phyloP scores from a whole-genome alignment of 768 basidiomycete genomes.

The Boletus insuetus region DNA sequence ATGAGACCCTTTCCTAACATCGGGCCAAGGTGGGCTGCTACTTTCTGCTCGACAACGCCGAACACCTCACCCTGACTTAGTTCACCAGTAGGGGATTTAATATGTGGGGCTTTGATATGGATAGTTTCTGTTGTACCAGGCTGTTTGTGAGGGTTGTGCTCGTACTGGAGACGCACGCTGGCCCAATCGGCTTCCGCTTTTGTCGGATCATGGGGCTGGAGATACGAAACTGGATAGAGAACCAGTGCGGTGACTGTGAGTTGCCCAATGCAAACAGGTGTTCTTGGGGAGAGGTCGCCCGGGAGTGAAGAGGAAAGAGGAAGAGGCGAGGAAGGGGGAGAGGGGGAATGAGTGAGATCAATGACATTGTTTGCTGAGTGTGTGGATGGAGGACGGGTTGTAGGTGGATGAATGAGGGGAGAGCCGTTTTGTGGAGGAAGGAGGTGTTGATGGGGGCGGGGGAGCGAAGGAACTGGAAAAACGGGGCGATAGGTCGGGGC shows the following conservation, averaged over 20 bases:
- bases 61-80: slow-evolving; percentile 62
- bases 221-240: slow-evolving; percentile 75
- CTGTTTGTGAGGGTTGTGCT: slow-evolving; percentile 55
- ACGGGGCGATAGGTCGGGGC: slow-evolving; percentile 44
- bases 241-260: slow-evolving; percentile 80
- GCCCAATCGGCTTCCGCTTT: slow-evolving; percentile 59
- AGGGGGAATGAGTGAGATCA: slow-evolving; percentile 71
- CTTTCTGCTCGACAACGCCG: slow-evolving; percentile 83
- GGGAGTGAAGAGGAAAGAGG: slow-evolving; percentile 38
- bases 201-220: slow-evolving; percentile 44
- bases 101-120: slow-evolving; percentile 67
- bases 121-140: slow-evolving; percentile 64
- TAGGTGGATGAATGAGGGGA: slow-evolving; percentile 21
- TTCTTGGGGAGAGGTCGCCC: slow-evolving; percentile 68
- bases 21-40: slow-evolving; percentile 73
- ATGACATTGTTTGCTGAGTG: slow-evolving; percentile 54
- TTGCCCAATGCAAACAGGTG: slow-evolving; percentile 86
- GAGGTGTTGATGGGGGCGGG: slow-evolving; percentile 22
- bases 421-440: slow-evolving; percentile 23
- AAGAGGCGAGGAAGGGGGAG: slow-evolving; percentile 41
- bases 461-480: slow-evolving; percentile 45
- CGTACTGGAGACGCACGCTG: slow-evolving; percentile 67
- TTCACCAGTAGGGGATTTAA: slow-evolving; percentile 52
- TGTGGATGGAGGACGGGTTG: slow-evolving; percentile 20
- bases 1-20: slow-evolving; percentile 85